A percentile compares a stretch with the other conserved stretches of the same genome.
Evolutionary conservation across 1,139 yeast genomes (phyloP).

Genomic region (Candida sp.): DNA sequence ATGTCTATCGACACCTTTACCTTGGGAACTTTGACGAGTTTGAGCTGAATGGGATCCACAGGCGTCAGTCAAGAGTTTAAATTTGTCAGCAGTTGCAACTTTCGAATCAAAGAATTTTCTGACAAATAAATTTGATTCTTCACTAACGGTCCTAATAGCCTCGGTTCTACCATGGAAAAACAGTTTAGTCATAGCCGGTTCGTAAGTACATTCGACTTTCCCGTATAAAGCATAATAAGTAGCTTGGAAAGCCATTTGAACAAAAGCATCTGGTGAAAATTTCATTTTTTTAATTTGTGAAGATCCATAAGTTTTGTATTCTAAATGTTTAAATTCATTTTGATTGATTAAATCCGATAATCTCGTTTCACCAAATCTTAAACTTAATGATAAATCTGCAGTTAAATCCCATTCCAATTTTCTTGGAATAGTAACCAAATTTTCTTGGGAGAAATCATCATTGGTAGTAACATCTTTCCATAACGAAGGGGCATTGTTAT

Average conservation of each 20-base stretch:
- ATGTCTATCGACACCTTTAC: slow-evolving; percentile 89
- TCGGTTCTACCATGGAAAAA: slow-evolving; percentile 91
- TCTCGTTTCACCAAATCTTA: slow-evolving; percentile 90
- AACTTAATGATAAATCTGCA: slow-evolving; percentile 68
- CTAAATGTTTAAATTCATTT: slow-evolving; percentile 81
- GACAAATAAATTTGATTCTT: slow-evolving; percentile 78
- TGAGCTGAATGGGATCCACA: slow-evolving; percentile 67
- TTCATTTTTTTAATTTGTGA: slow-evolving; percentile 80
- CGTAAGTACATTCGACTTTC: slow-evolving; percentile 89
- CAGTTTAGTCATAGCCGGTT: slow-evolving; percentile 92
- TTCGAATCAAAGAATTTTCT: slow-evolving; percentile 77
- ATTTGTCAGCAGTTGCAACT: slow-evolving; percentile 57
- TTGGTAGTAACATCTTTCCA: slow-evolving; percentile 41
- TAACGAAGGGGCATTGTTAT: slow-evolving; percentile 74
- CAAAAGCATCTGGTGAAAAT: slow-evolving; percentile 91
- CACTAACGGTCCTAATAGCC: slow-evolving; percentile 81
- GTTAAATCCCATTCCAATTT: slow-evolving; percentile 89
- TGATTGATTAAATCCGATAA: slow-evolving; percentile 85
- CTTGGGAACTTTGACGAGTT: slow-evolving; percentile 67
- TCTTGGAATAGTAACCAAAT: slow-evolving; percentile 67
- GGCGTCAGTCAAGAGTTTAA: slow-evolving; percentile 60
- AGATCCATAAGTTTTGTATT: slow-evolving; percentile 74
- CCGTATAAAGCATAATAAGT: slow-evolving; percentile 92
- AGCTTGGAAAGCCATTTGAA: slow-evolving; percentile 93
- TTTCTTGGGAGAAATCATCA: slow-evolving; percentile 14